phyloP scores from a whole-genome alignment of 2,329 filamentous ascomycete species.

The Uncinocarpus reesii region DNA sequence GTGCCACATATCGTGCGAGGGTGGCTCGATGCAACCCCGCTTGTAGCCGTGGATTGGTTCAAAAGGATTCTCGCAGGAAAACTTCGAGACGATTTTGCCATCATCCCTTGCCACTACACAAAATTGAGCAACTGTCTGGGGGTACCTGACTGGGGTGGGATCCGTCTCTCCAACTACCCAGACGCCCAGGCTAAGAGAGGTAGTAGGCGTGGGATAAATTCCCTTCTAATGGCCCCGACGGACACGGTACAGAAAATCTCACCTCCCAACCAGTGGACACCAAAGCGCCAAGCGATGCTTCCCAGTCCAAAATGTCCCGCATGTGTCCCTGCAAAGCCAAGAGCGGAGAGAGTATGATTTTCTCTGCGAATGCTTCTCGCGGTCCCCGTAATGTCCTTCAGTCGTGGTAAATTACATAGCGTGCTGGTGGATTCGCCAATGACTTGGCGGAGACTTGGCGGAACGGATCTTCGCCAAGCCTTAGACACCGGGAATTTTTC shows the following conservation, averaged over 20 bases:
- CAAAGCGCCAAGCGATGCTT: not conserved
- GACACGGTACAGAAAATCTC: not conserved
- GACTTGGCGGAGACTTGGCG: conserved; percentile 3
- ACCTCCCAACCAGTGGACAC: not conserved
- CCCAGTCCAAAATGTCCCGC: not conserved
- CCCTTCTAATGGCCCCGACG: not conserved
- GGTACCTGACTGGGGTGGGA: not conserved
- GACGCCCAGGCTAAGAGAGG: conserved; percentile 5
- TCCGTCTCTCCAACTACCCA: conserved; percentile 4
- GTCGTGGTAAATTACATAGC: too few species aligned
- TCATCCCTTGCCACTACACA: conserved; percentile 10
- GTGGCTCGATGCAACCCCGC: conserved; percentile 12
- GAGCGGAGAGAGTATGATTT: conserved; percentile 1
- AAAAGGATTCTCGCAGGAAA: conserved; percentile 1
- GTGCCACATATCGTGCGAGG: not conserved
- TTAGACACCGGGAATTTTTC: not conserved
- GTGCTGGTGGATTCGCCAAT: too few species aligned
- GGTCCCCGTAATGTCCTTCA: too few species aligned
- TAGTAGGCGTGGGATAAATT: conserved; percentile 3
- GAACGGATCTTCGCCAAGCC: not conserved
- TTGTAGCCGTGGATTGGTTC: conserved; percentile 13
- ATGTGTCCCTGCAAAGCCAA: not conserved
- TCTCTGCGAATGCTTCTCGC: too few species aligned
- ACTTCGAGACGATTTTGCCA: conserved; percentile 2
- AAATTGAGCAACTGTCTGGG: conserved; percentile 6